Evolutionary conservation across 257 asterid genomes (phyloP).

Genomic region (Galeopsis tetrahit): DNA sequence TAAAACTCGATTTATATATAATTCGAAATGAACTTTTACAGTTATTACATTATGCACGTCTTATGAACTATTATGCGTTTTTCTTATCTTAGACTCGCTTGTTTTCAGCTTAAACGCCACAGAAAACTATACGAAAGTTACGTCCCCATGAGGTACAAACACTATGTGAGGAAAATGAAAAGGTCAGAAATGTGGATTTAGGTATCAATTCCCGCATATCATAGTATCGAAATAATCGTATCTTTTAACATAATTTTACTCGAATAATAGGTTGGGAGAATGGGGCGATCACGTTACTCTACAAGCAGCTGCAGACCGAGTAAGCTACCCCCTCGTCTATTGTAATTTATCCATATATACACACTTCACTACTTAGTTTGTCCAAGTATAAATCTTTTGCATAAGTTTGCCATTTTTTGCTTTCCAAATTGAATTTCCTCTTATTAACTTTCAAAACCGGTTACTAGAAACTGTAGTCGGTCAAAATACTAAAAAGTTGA

Average conservation of each 20-base stretch:
- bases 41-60: neutral
- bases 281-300: conserved; percentile 99
- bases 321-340: conserved; percentile 44
- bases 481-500: no score
- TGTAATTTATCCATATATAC: neutral
- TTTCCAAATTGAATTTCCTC: no score
- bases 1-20: no score
- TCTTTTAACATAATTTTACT: conserved; percentile 32
- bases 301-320: conserved; percentile 97
- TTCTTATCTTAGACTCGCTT: conserved; percentile 23
- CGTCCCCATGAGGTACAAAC: conserved; percentile 89
- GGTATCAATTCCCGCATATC: conserved; percentile 5
- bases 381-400: neutral
- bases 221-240: neutral
- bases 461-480: no score
- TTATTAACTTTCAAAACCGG: no score
- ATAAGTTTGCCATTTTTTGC: no score
- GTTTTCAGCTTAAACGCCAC: conserved; percentile 77
- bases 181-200: conserved; percentile 47
- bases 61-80: neutral
- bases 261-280: conserved; percentile 67
- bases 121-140: conserved; percentile 79
- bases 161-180: conserved; percentile 84
- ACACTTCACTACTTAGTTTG: neutral
- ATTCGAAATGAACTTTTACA: neutral